phyloP scores from a whole-genome alignment of 1,139 yeast genomes.

The Yamadazyma pseudoaaseri region DNA sequence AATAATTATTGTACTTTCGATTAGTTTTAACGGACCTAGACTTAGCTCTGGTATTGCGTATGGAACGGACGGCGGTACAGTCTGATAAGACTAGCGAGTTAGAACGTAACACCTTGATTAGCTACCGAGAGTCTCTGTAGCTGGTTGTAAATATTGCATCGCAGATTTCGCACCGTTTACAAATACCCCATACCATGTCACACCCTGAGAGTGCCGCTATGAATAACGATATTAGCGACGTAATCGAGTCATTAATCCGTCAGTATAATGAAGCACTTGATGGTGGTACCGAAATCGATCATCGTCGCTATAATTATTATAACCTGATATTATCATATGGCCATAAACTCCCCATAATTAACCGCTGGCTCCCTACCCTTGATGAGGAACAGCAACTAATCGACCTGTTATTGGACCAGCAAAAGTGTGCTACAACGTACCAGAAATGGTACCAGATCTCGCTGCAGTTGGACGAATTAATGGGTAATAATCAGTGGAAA shows the following conservation, averaged over 20 bases:
- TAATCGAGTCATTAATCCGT: constrained; percentile 13
- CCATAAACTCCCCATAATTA: constrained; percentile 26
- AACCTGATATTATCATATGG: constrained; percentile 12
- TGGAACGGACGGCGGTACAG: no score
- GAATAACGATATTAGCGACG: constrained; percentile 13
- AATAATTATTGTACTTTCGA: no score
- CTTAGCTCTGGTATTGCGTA: no score
- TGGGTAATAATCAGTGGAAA: constrained; percentile 74
- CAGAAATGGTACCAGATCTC: constrained; percentile 70
- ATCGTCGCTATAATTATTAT: not conserved
- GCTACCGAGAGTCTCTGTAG: no score
- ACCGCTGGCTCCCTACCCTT: constrained; percentile 23
- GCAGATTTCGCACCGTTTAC: no score
- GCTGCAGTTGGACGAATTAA: constrained; percentile 58
- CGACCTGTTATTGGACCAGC: constrained; percentile 41
- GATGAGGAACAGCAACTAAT: constrained; percentile 29
- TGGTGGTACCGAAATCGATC: not conserved
- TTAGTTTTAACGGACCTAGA: no score
- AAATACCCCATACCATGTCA: no score
- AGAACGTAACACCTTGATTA: no score
- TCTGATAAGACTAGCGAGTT: no score
- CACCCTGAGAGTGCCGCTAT: no score
- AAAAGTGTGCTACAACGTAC: constrained; percentile 63
- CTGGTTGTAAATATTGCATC: no score
- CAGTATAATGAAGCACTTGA: constrained; percentile 10